Evolutionary conservation across 331 rosid genomes (phyloP).

Genomic region (Rhamnella rubrinervis): DNA sequence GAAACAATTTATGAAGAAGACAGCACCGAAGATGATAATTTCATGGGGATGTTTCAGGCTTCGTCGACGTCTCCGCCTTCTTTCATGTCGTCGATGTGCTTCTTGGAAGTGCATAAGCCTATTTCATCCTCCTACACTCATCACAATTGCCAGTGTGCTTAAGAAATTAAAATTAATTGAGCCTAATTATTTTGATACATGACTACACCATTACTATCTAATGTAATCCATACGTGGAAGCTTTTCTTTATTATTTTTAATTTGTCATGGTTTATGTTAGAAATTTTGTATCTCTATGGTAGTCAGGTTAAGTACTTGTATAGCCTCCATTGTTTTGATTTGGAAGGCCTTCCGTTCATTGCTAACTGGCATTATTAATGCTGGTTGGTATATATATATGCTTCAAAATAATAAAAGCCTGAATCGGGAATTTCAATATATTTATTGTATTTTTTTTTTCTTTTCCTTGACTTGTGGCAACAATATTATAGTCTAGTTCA

Average conservation of each 20-base stretch:
- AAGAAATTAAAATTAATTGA: background rate
- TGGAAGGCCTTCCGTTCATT: too few relatives aligned
- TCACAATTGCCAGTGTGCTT: conserved; percentile 25
- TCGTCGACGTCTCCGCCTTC: conserved; percentile 2
- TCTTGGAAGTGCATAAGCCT: conserved; percentile 22
- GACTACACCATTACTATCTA: background rate
- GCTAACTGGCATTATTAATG: too few relatives aligned
- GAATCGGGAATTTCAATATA: too few relatives aligned
- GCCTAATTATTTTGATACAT: background rate
- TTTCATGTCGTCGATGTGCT: conserved; percentile 11
- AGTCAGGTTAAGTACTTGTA: background rate
- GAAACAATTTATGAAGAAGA: conserved; percentile 47
- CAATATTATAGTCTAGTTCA: too few relatives aligned
- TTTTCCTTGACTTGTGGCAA: too few relatives aligned
- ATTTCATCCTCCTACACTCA: conserved; percentile 2
- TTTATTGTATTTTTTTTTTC: too few relatives aligned
- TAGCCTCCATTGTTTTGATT: too few relatives aligned
- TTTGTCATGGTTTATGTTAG: conserved; percentile 1
- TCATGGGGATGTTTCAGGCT: background rate
- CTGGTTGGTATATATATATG: too few relatives aligned
- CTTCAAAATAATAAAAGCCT: too few relatives aligned
- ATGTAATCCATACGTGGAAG: background rate
- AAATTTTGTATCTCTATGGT: background rate
- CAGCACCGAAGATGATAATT: background rate
- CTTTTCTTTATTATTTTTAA: background rate